Evolutionary conservation across 176 grass and related monocot genomes (phyloP).

Genomic region (Sorghum bicolor): Sorghum_bicolor_NCBIv3 NC_012875.2:5641501-5642000

Average conservation of each 20-base stretch:
- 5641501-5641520: not conserved
- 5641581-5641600: no score
- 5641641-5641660: not conserved
- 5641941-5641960: not conserved
- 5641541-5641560: not conserved
- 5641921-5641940: conserved; percentile 7
- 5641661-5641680: conserved; percentile 26
- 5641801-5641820: conserved; percentile 42
- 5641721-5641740: conserved; percentile 47
- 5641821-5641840: conserved; percentile 21
- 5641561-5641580: not conserved
- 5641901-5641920: conserved; percentile 43
- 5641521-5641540: not conserved
- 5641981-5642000: not conserved
- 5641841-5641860: conserved; percentile 23
- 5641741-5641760: conserved; percentile 20
- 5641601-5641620: no score
- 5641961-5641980: not conserved
- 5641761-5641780: conserved; percentile 15
- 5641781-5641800: conserved; percentile 4
- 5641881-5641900: conserved; percentile 41
- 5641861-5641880: conserved; percentile 16
- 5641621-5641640: no score
- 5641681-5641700: conserved; percentile 15
- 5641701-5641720: conserved; percentile 48